phyloP scores from a whole-genome alignment of 257 asterid genomes.

The Solanum bulbocastanum region DNA sequence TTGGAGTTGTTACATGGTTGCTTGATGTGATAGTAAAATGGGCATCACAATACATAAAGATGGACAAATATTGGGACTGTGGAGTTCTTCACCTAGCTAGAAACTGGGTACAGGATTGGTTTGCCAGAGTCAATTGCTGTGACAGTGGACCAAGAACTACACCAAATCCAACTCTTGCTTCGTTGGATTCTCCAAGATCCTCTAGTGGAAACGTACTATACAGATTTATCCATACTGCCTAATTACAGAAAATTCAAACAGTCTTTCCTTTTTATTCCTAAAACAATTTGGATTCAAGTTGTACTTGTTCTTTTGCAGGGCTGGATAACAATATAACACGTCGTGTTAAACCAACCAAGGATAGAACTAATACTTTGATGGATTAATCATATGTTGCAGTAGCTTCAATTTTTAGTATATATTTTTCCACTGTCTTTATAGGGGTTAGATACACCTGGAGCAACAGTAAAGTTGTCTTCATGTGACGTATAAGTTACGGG shows the following conservation, averaged over 20 bases:
- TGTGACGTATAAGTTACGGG: neutral
- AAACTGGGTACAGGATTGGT: neutral
- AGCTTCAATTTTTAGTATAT: neutral
- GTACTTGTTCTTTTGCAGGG: neutral
- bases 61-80: neutral
- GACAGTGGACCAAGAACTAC: neutral
- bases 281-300: neutral
- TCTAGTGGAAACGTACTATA: neutral
- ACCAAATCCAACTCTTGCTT: neutral
- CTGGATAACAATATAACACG: neutral
- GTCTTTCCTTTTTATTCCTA: neutral
- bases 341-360: neutral
- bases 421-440: neutral
- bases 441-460: neutral
- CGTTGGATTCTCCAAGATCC: neutral
- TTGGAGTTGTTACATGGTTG: neutral
- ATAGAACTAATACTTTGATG: neutral
- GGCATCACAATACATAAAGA: neutral
- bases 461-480: neutral
- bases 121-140: neutral
- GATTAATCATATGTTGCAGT: neutral
- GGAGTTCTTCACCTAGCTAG: neutral
- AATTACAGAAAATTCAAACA: neutral
- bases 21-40: neutral
- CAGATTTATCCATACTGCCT: neutral